Evolutionary conservation across 202 grass and related monocot genomes (phyloP), one percentile per base, ranked within the genome.

Genomic region (Sporobolus alterniflorus): DNA sequence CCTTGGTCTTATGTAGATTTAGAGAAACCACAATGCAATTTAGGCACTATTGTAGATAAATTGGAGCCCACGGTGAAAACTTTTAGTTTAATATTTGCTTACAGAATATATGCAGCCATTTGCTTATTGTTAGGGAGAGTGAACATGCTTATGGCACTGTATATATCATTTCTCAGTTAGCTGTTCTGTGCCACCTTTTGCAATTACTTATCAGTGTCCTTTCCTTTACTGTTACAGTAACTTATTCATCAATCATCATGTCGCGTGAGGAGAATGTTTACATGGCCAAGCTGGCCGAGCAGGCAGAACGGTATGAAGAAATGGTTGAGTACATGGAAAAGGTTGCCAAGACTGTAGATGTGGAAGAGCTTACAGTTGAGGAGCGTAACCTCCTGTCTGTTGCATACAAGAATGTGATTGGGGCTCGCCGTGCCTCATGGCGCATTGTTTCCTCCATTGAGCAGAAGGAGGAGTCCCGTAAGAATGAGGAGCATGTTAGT

Each of bases 281-380:
- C 90, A 87, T 95, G 84, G 92, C 92, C 78, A 95, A 92, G 87
- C 77, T 95, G 46, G 89, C 93, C 0, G 93, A 95, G 75, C 88
- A 92, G 65, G 93, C 90, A 1, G 93, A 92, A 49, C 60, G 93
- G 43, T 95, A 92, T 0, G 93, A 95, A 59, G 93, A 95, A 66
- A 95, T 95, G 93, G 93, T 95, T 11, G 88, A 95, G 78, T 91
- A 70, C 74, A 95, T 95, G 93, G 90, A 92, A 75, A 95, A 95
- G 84, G 90, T 95, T 46, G 93, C 86, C 11, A 95, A 92, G 78
- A 90, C 85, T 1, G 81, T 88, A n/a, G 89, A 92, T 68, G 65
- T 69, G 29, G 82, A 95, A 55, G 93, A 95, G 71, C 90, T 95
- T 72, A 95, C 93, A 0, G 85, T 92, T 2, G 93, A 95, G 85